These are phyloP conservation scores for Penicillium longicatenatum DNA, from an alignment of 495 filamentous ascomycete species.

Conservation along the genomic window DNA sequence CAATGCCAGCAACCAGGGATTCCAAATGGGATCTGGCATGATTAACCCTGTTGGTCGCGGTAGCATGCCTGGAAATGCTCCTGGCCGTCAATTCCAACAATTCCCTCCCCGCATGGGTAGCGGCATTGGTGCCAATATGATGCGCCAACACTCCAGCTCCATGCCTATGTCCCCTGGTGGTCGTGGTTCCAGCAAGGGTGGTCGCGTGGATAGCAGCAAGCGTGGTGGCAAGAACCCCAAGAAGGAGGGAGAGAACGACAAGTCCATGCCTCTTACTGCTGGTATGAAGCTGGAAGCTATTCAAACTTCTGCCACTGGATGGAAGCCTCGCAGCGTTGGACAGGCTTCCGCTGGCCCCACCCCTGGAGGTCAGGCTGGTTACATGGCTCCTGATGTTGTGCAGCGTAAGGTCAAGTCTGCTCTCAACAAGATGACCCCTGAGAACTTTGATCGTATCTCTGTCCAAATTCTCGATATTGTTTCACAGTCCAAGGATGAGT, in stretches of 20 bases:
- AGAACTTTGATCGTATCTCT: conserved; percentile 96
- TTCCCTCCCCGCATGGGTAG: conserved; percentile 22
- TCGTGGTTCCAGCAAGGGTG: conserved; percentile 29
- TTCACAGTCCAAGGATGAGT: conserved; percentile 91
- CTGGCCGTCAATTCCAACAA: conserved; percentile 4
- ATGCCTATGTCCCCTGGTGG: conserved; percentile 52
- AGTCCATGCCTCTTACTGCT: conserved; percentile 86
- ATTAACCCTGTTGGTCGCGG: not conserved
- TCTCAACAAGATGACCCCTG: conserved; percentile 99
- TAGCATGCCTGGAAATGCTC: conserved; percentile 24
- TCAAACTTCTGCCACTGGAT: conserved; percentile 66
- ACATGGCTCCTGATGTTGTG: conserved; percentile 88
- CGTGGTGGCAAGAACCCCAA: conserved; percentile 27
- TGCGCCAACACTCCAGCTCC: conserved; percentile 19
- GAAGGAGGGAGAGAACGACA: conserved; percentile 64
- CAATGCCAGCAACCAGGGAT: conserved; percentile 59
- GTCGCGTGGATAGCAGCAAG: conserved; percentile 29
- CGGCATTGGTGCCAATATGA: conserved; percentile 48
- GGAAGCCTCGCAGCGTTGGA: conserved; percentile 82
- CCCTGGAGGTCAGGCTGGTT: conserved; percentile 48
- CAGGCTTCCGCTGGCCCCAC: conserved; percentile 52
- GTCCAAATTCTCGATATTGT: conserved; percentile 92
- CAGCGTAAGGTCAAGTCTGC: conserved; percentile 98
- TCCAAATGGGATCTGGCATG: not conserved
- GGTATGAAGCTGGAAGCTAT: conserved; percentile 81